These are phyloP conservation scores for Myriosclerotinia curreyana DNA, from an alignment of 2,329 filamentous ascomycete genomes.

Conservation along the genomic window DNA sequence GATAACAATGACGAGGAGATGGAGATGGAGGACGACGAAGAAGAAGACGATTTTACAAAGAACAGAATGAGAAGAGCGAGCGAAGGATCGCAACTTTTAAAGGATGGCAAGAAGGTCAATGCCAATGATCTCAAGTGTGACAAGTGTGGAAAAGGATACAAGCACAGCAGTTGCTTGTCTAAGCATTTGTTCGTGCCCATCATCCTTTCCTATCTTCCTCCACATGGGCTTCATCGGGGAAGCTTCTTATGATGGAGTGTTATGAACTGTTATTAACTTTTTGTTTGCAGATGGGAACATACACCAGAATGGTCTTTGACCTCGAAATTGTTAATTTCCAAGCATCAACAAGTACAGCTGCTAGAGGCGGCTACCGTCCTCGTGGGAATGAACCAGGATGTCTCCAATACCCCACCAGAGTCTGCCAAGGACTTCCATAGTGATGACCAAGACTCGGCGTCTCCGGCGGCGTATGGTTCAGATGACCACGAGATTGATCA, in stretches of 20 bases:
- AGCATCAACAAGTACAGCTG: conserved; percentile 98
- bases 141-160: conserved; percentile 99
- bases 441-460: conserved; percentile 73
- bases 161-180: conserved; percentile 99
- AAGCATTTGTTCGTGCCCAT: conserved; percentile 97
- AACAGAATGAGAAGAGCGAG: conserved; percentile 64
- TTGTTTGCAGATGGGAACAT: conserved; percentile 85
- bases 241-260: conserved; percentile 39
- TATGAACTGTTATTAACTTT: conserved; percentile 39
- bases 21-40: conserved; percentile 53
- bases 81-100: conserved; percentile 79
- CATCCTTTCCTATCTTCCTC: conserved; percentile 43
- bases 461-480: conserved; percentile 75
- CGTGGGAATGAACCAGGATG: conserved; percentile 77
- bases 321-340: conserved; percentile 96
- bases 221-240: conserved; percentile 43
- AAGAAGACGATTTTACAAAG: conserved; percentile 44
- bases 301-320: conserved; percentile 97
- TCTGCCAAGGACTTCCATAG: conserved; percentile 68
- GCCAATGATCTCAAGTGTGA: conserved; percentile 89
- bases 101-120: conserved; percentile 75
- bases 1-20: conserved; percentile 58
- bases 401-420: conserved; percentile 57
- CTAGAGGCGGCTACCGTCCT: conserved; percentile 96
- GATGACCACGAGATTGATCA: conserved; percentile 70